phyloP scores from a whole-genome alignment of 2,329 filamentous ascomycete species.

The Colletotrichum echinochloae region DNA sequence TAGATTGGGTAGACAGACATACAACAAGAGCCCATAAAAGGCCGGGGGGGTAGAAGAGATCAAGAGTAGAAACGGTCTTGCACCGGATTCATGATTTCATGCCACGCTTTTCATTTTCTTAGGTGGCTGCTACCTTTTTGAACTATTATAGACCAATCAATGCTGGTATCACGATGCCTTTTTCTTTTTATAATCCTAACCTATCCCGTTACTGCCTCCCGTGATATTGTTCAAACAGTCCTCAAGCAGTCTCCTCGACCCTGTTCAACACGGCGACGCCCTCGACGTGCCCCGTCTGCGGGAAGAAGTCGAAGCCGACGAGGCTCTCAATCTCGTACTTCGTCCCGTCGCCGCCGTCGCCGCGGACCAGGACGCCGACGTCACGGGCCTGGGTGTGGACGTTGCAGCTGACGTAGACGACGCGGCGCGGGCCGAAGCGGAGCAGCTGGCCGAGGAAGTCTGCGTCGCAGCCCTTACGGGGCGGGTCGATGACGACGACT shows the following conservation, averaged over 20 bases:
- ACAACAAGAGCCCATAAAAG: not conserved
- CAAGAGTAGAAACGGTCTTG: slow-evolving; percentile 3
- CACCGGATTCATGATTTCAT: not conserved
- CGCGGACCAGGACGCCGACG: slow-evolving; percentile 86
- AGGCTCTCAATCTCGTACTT: slow-evolving; percentile 91
- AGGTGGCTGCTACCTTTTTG: not conserved
- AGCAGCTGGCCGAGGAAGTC: slow-evolving; percentile 86
- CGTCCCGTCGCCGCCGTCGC: slow-evolving; percentile 54
- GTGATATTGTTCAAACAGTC: not conserved
- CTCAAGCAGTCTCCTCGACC: slow-evolving; percentile 54
- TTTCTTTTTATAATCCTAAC: slow-evolving; percentile 7
- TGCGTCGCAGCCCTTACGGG: slow-evolving; percentile 92
- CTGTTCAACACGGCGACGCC: slow-evolving; percentile 74
- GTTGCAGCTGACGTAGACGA: slow-evolving; percentile 97
- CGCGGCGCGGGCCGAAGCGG: slow-evolving; percentile 78
- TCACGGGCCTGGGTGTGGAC: slow-evolving; percentile 97
- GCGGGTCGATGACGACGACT: slow-evolving; percentile 95
- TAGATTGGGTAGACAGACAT: slow-evolving; percentile 31
- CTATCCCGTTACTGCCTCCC: not conserved
- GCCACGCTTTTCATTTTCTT: not conserved
- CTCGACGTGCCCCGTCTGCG: slow-evolving; percentile 81
- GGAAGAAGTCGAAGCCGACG: slow-evolving; percentile 96
- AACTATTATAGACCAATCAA: slow-evolving; percentile 3
- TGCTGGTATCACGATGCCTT: slow-evolving; percentile 33
- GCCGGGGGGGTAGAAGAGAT: not conserved